Evolutionary conservation across 805 yeast species (phyloP).

Genomic region (Candida ovalis): DNA sequence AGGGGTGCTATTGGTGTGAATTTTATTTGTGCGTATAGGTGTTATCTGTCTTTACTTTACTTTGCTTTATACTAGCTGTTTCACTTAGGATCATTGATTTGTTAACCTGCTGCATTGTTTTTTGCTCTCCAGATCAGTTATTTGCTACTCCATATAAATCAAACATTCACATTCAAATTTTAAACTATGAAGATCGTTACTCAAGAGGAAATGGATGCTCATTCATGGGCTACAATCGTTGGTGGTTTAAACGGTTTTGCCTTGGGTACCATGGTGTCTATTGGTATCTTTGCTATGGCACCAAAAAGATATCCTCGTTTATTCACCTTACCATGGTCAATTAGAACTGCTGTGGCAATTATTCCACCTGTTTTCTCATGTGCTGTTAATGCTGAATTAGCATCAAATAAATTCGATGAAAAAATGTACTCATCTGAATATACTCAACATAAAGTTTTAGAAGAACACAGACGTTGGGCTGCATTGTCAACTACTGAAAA

Average conservation of each 20-base stretch:
- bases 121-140: too few species aligned
- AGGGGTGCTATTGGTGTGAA: too few species aligned
- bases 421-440: slow-evolving; percentile 50
- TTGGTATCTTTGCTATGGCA: slow-evolving; percentile 49
- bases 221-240: slow-evolving; percentile 49
- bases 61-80: neutral
- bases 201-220: slow-evolving; percentile 64
- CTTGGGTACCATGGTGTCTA: slow-evolving; percentile 53
- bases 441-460: slow-evolving; percentile 38
- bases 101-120: too few species aligned
- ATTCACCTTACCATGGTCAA: slow-evolving; percentile 48
- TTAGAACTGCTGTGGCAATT: slow-evolving; percentile 61
- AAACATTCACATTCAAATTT: too few species aligned
- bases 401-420: slow-evolving; percentile 64
- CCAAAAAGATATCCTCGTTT: slow-evolving; percentile 42
- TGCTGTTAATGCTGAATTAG: slow-evolving; percentile 66
- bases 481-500: slow-evolving; percentile 46
- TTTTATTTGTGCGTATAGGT: too few species aligned
- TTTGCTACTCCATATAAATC: too few species aligned
- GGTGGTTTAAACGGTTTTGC: slow-evolving; percentile 62
- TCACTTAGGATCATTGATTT: neutral
- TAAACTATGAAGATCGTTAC: slow-evolving; percentile 74
- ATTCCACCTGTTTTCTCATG: slow-evolving; percentile 63
- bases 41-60: neutral
- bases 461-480: slow-evolving; percentile 50